Percentiles rank a stretch among this genome's conserved stretches.
Evolutionary conservation across 2,329 filamentous ascomycete species (phyloP).

Genomic region (Fusarium albosuccineum): DNA sequence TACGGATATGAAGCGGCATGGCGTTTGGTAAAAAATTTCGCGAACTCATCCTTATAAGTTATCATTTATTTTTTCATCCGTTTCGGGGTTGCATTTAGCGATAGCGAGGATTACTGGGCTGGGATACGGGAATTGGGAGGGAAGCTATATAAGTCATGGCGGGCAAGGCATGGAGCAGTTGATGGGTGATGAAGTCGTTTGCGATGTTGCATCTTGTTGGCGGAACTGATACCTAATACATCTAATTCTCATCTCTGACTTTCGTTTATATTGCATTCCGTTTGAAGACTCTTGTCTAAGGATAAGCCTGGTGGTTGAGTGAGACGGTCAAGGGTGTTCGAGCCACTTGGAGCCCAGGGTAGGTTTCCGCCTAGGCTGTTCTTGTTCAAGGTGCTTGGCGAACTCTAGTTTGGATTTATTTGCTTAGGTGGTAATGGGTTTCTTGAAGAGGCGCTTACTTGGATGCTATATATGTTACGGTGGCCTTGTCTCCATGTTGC

Average conservation of each 20-base stretch:
- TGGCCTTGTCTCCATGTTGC: too few species aligned
- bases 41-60: background rate
- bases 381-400: too few species aligned
- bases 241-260: constrained; percentile 37
- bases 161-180: constrained; percentile 12
- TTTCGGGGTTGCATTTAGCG: constrained; percentile 38
- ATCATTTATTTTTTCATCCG: background rate
- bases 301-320: too few species aligned
- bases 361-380: too few species aligned
- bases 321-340: too few species aligned
- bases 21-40: constrained; percentile 28
- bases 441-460: too few species aligned
- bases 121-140: constrained; percentile 8
- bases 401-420: too few species aligned
- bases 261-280: background rate
- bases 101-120: constrained; percentile 18
- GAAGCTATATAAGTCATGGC: background rate
- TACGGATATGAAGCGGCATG: constrained; percentile 40
- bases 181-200: constrained; percentile 24
- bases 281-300: too few species aligned
- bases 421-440: too few species aligned
- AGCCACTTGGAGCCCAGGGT: too few species aligned
- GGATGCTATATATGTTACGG: too few species aligned
- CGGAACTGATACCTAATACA: constrained; percentile 36
- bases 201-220: constrained; percentile 10